Evolutionary conservation across 2,329 filamentous ascomycete genomes (phyloP), one percentile per base, ranked within the genome.

Genomic region (Arthrinium phaeospermum): DNA sequence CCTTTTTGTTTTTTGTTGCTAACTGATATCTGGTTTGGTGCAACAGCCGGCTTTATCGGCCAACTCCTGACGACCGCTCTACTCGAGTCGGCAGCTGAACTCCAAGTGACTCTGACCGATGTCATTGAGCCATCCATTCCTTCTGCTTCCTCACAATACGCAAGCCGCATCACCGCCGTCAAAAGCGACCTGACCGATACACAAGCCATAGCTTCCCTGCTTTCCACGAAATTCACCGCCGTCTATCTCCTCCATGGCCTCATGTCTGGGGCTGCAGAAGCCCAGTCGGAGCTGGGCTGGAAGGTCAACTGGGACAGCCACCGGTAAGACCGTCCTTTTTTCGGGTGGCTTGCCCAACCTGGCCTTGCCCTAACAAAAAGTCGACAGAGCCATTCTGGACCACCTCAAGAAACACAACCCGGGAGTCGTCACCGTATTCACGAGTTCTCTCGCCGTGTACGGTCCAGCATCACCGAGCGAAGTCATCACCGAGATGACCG

Each of bases 211-310:
- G 69, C 77, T 0, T 71, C 74, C 1, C 77, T 85, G 19, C 75
- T 85, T 49, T 72, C 77, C 1, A 74, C 76, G 0, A 76, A 73
- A 13, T 82, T 86, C 16, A 80, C 86, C 47, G 83, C 85, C 13
- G 85, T 89, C 57, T 91, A 90, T 77, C 85, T 90, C 67, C 86
- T 91, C 72, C 90, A 91, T 76, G 90, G 90, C 61, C 89, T 91
- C 80, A 91, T 91, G 90, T 91, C 88, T 0, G 86, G 86, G 30
- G 89, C 89, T 19, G 86, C 89, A 22, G 90, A 92, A 81, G 87
- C 87, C 13, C 87, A 91, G 69, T 81, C 90, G 83, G 78, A 89
- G 82, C 76, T 85, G 82, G 72, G 89, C 1, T 83, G 90, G 73
- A 84, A 82, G 67, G 89, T 91, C 70, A 91, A 91, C 77, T 83